A percentile compares a stretch with the other conserved stretches of the same genome.
phyloP scores from a whole-genome alignment of 1,284 basidiomycete species.

The Malassezia furfur region DNA sequence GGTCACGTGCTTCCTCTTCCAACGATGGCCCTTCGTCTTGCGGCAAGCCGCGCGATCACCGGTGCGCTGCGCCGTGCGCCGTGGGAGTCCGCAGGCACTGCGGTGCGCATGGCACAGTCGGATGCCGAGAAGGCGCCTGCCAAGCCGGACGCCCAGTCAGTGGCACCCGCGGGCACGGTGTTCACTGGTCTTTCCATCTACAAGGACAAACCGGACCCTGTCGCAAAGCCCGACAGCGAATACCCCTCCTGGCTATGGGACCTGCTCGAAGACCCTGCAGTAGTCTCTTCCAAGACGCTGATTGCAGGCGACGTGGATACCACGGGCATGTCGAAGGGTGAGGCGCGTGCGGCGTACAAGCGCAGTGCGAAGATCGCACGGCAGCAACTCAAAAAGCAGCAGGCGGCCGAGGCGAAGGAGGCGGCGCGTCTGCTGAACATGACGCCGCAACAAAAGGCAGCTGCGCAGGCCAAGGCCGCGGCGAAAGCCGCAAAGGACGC shows the following conservation, averaged over 20 bases:
- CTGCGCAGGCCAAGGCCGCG: neutral
- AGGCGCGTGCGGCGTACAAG: conserved; percentile 37
- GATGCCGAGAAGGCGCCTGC: neutral
- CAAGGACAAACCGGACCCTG: conserved; percentile 69
- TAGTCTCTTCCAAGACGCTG: conserved; percentile 26
- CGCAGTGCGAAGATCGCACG: conserved; percentile 31
- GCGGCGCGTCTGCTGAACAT: conserved; percentile 13
- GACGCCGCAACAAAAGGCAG: conserved; percentile 2
- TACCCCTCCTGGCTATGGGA: conserved; percentile 88
- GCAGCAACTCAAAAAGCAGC: conserved; percentile 28
- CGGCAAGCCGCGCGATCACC: neutral
- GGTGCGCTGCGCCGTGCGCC: neutral
- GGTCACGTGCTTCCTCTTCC: conserved; percentile 9
- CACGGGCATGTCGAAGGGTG: conserved; percentile 41
- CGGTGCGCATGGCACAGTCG: neutral
- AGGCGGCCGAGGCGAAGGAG: conserved; percentile 25
- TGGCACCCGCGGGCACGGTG: conserved; percentile 57
- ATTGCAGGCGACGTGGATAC: conserved; percentile 30
- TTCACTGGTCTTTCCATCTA: conserved; percentile 69
- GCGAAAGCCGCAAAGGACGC: conserved; percentile 22
- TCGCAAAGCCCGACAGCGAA: conserved; percentile 69
- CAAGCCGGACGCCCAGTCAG: conserved; percentile 22
- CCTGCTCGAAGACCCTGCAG: conserved; percentile 52
- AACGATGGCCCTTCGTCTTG: neutral
- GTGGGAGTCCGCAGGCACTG: neutral